Conservation (phyloP, 495 filamentous ascomycete genomes). For the Annulohypoxylon nitens region DNA sequence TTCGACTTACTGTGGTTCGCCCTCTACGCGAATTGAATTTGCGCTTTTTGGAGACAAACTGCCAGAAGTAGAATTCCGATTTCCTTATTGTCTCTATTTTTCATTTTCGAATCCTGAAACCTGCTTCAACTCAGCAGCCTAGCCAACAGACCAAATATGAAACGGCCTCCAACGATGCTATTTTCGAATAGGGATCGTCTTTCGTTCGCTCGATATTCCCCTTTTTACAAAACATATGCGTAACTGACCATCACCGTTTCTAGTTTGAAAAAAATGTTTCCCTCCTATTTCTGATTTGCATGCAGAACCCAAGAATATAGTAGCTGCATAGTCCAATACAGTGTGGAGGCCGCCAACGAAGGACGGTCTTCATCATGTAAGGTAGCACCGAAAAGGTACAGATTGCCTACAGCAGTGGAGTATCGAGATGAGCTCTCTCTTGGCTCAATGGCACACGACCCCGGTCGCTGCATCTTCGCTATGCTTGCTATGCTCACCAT, state of each 20-base stretch:
- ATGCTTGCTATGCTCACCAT: slow-evolving; percentile 19
- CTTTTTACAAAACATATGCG: slow-evolving; percentile 9
- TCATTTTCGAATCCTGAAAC: slow-evolving; percentile 24
- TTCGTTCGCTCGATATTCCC: background rate
- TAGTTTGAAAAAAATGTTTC: background rate
- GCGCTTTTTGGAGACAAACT: slow-evolving; percentile 31
- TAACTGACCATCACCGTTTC: no score
- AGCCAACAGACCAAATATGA: slow-evolving; percentile 31
- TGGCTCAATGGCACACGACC: slow-evolving; percentile 35
- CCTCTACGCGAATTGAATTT: slow-evolving; percentile 34
- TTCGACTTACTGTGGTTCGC: slow-evolving; percentile 1
- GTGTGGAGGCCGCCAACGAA: slow-evolving; percentile 45
- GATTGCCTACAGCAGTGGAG: slow-evolving; percentile 19
- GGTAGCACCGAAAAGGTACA: slow-evolving; percentile 32
- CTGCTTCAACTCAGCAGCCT: slow-evolving; percentile 4
- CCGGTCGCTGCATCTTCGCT: slow-evolving; percentile 24
- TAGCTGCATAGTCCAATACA: slow-evolving; percentile 21
- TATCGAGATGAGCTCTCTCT: slow-evolving; percentile 30
- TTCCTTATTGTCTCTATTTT: background rate
- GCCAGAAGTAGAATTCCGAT: slow-evolving; percentile 37
- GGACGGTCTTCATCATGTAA: slow-evolving; percentile 20
- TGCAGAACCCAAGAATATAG: background rate
- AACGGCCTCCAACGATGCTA: slow-evolving; percentile 24
- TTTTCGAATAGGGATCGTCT: slow-evolving; percentile 17
- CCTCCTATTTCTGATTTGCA: slow-evolving; percentile 8